Conservation (phyloP, 257 asterid genomes). For the Cynanchum wilfordii region DNA sequence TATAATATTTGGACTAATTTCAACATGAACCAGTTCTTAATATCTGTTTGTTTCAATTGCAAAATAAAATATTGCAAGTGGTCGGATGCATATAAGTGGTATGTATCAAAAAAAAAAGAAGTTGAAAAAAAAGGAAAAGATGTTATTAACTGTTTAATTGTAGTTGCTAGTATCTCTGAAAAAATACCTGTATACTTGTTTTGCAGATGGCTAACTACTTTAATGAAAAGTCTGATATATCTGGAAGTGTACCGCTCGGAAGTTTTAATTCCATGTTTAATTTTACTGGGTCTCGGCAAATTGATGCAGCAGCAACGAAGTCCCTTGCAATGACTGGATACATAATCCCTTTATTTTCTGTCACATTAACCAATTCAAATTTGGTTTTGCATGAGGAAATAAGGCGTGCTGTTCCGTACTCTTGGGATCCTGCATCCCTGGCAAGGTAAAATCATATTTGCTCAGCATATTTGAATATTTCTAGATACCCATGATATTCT, state of each 20-base stretch:
- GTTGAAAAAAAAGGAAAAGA: not conserved
- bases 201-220: constrained; percentile 85
- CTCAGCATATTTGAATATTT: not conserved
- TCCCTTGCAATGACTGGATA: constrained; percentile 91
- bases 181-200: constrained; percentile 20
- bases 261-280: constrained; percentile 97
- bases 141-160: not conserved
- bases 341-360: constrained; percentile 51
- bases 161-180: not conserved
- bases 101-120: not conserved
- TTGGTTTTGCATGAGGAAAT: constrained; percentile 63
- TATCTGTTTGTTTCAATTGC: not conserved
- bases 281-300: constrained; percentile 92
- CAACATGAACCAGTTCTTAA: not conserved
- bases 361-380: constrained; percentile 45
- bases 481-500: not conserved
- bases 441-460: constrained; percentile 58
- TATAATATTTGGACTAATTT: not conserved
- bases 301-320: constrained; percentile 86
- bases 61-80: not conserved
- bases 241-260: constrained; percentile 82
- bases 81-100: not conserved
- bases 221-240: constrained; percentile 64
- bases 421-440: constrained; percentile 94
- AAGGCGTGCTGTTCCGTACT: constrained; percentile 82